These are phyloP conservation scores for Capsicum baccatum DNA, from an alignment of 257 asterid genomes.

Conservation along the genomic window DNA sequence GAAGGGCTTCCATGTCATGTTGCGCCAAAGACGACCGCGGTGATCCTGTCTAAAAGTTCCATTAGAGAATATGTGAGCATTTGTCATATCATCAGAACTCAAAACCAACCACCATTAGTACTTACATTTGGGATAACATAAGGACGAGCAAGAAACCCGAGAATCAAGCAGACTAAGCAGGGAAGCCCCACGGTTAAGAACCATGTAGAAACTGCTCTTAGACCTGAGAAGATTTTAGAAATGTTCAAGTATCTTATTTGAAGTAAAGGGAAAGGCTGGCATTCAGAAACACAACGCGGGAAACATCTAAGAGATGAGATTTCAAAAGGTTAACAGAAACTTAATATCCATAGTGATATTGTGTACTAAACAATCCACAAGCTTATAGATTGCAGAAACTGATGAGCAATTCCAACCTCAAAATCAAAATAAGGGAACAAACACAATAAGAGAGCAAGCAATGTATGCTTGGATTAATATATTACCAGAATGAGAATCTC, in stretches of 20 bases:
- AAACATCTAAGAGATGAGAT: not conserved
- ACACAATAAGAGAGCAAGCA: not conserved
- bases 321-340: not conserved
- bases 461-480: not conserved
- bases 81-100: not conserved
- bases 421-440: constrained; percentile 2
- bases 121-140: constrained; percentile 69
- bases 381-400: constrained; percentile 11
- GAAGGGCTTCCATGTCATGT: constrained; percentile 79
- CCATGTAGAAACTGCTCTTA: constrained; percentile 63
- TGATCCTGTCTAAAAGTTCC: constrained; percentile 81
- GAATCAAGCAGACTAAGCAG: constrained; percentile 61
- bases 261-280: not conserved
- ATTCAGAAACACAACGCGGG: not conserved
- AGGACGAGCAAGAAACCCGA: constrained; percentile 78
- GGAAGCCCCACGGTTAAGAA: constrained; percentile 60
- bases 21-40: constrained; percentile 46
- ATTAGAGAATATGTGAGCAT: constrained; percentile 42
- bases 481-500: constrained; percentile 62
- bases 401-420: not conserved
- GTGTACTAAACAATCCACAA: constrained; percentile 5
- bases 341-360: not conserved
- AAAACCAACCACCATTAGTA: constrained; percentile 17
- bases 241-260: not conserved
- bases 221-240: constrained; percentile 46